These are phyloP conservation scores for Tricholoma sp. DNA, from an alignment of 768 basidiomycete genomes.

Conservation along the genomic window DNA sequence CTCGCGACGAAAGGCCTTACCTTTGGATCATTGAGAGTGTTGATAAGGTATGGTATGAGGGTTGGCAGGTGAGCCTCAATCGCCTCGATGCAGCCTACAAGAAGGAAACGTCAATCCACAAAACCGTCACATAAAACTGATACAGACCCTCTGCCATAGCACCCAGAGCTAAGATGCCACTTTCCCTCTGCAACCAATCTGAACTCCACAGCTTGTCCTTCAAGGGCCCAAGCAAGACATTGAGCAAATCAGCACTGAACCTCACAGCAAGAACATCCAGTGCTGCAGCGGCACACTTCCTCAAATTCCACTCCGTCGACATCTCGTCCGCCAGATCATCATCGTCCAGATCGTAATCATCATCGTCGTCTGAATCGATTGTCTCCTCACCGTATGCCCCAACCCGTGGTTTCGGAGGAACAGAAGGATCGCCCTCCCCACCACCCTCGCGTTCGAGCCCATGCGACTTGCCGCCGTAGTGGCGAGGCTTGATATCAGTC, in stretches of 20 bases:
- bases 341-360: slow-evolving; percentile 82
- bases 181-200: slow-evolving; percentile 94
- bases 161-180: slow-evolving; percentile 91
- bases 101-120: slow-evolving; percentile 2
- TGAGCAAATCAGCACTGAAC: slow-evolving; percentile 85
- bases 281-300: slow-evolving; percentile 97
- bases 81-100: slow-evolving; percentile 82
- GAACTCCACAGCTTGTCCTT: slow-evolving; percentile 91
- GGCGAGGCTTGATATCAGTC: slow-evolving; percentile 92
- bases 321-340: slow-evolving; percentile 95
- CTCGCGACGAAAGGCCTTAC: slow-evolving; percentile 33
- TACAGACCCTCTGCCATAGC: slow-evolving; percentile 94
- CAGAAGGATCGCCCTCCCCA: slow-evolving; percentile 28
- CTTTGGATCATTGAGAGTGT: slow-evolving; percentile 87
- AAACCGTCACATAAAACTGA: neutral
- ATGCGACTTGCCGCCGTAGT: slow-evolving; percentile 84
- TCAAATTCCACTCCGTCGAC: slow-evolving; percentile 97
- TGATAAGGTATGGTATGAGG: slow-evolving; percentile 88
- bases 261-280: slow-evolving; percentile 94
- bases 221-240: slow-evolving; percentile 81
- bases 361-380: slow-evolving; percentile 80
- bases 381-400: slow-evolving; percentile 81
- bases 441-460: slow-evolving; percentile 68
- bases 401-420: slow-evolving; percentile 35
- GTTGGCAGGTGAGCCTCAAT: slow-evolving; percentile 94